Evolutionary conservation across 164 flowering plant genomes (phyloP), one percentile per base, ranked within the genome.

Genomic region (Pachysandra terminalis): DNA sequence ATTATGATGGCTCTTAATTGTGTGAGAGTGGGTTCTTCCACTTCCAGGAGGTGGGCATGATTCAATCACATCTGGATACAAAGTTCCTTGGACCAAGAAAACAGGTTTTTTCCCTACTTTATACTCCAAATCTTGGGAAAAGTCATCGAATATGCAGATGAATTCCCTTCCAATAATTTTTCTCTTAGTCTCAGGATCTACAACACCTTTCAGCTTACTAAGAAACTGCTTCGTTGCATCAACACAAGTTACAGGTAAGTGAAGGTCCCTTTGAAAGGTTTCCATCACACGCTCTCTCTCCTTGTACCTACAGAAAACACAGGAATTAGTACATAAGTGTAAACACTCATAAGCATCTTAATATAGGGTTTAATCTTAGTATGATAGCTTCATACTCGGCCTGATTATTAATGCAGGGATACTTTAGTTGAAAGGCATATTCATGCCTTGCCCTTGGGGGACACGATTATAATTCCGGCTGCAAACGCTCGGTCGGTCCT

Each of bases 41-140:
- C 90, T 85, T 62, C 99, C 98, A 62, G 99, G 98, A 24, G 98
- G 99, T 49, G 99, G 99, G 73, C 99, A 93, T 53, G 99, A 93
- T 76, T 96, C 99, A 72, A 93, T 96, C 51, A 96, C 97, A 83
- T 96, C 99, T 12, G 99, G 99, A 72, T 96, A 93, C 67, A 96
- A 70, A 22, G 99, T 96, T 65, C 99, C 98, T 81, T 96, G 99
- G 70, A 96, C 99, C 78, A 93, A 76, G 78, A 81, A 96, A 63
- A 60, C 69, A 57, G 99, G 95, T 65, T 75, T 88, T 53, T 67
- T 88, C 22, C 96, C 97, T 15, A 87, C 16, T 70, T 84, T 81
- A 3, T 74, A 68, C 82, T 90, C 94, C 83, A 96, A 78, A 1
- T 87, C 86, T 25, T 83, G 85, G 41, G 85, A 91, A 82, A 93